Evolutionary conservation across 768 basidiomycete species (phyloP), one percentile per base, ranked within the genome.

Genomic region (Tylopilus subfusipes): DNA sequence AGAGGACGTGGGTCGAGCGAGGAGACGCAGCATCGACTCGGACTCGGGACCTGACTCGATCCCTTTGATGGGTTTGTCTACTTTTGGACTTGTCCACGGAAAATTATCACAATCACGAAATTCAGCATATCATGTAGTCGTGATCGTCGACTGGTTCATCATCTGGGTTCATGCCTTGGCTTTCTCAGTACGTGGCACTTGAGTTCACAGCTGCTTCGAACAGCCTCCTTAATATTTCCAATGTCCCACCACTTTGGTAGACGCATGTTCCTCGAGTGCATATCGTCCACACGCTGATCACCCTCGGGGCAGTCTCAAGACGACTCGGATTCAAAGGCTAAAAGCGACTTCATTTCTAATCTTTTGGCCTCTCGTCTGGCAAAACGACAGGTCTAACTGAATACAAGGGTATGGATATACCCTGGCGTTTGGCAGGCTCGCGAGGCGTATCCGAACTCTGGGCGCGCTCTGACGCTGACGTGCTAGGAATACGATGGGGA

Each of bases 21-120:
- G 59, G 64, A 65, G 30, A 62, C 73, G 66, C 24, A 72, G 60
- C 74, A 75, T 75, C 55, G 29, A 56, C 48, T 31, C 62, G n/a
- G 58, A 29, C 10, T n/a, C n/a, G n/a, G n/a, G n/a, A 33, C 52
- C 34, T 55, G 59, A 67, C 63, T 62, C 55, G 50, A 58, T 51
- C 36, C 19, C 36, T 36, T 52, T 10, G 42, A 34, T 42, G 16
- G 49, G 2, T 10, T n/a, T 55, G 52, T 47, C 59, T 58, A 44
- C 55, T 56, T 69, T 67, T 69, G 61, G 65, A 69, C 59, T 40
- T 58, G 40, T 47, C 45, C n/a, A 38, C 5, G n/a, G 5, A 24
- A 51, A 55, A 45, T 39, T 39, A 39, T 36, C n/a, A n/a, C n/a
- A n/a, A n/a, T n/a, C n/a, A n/a, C n/a, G n/a, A n/a, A n/a, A n/a